Percentiles rank a stretch among this genome's conserved stretches.
Conservation (phyloP, 805 yeast genomes). For the Saturnispora serradocipensis region DNA sequence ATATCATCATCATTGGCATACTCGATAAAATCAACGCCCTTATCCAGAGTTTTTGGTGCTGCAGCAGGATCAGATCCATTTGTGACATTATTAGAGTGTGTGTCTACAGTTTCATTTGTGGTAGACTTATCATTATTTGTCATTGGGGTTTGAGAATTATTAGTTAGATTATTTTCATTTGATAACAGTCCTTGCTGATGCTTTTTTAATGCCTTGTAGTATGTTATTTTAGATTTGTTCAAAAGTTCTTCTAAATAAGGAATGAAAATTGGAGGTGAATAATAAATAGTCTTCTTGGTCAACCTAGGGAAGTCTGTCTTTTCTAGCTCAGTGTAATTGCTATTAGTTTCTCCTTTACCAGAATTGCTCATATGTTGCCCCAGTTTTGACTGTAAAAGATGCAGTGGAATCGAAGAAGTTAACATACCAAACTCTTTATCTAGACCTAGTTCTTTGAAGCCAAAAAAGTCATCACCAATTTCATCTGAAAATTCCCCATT, state of each 20-base stretch:
- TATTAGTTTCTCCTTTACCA: constrained; percentile 36
- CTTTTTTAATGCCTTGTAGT: constrained; percentile 36
- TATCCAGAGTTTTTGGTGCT: neutral
- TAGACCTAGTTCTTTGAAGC: constrained; percentile 86
- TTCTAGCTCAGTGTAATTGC: constrained; percentile 57
- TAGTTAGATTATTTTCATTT: neutral
- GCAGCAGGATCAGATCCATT: neutral
- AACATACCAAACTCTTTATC: constrained; percentile 85
- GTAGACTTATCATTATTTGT: neutral
- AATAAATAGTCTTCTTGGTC: constrained; percentile 39
- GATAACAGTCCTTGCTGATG: constrained; percentile 20
- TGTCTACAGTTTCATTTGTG: neutral
- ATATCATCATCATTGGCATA: constrained; percentile 32
- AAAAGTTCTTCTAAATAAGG: constrained; percentile 41
- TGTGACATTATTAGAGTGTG: neutral
- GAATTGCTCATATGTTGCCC: constrained; percentile 46
- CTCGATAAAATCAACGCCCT: constrained; percentile 15
- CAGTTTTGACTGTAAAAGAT: constrained; percentile 69
- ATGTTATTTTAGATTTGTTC: constrained; percentile 33
- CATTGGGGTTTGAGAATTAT: neutral
- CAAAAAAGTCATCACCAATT: constrained; percentile 95
- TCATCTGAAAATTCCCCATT: constrained; percentile 93
- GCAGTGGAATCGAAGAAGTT: constrained; percentile 81
- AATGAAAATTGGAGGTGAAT: constrained; percentile 48
- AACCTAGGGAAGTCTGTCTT: constrained; percentile 46